Evolutionary conservation across 1,284 basidiomycete species (phyloP).

Genomic region (Malassezia restricta): DNA sequence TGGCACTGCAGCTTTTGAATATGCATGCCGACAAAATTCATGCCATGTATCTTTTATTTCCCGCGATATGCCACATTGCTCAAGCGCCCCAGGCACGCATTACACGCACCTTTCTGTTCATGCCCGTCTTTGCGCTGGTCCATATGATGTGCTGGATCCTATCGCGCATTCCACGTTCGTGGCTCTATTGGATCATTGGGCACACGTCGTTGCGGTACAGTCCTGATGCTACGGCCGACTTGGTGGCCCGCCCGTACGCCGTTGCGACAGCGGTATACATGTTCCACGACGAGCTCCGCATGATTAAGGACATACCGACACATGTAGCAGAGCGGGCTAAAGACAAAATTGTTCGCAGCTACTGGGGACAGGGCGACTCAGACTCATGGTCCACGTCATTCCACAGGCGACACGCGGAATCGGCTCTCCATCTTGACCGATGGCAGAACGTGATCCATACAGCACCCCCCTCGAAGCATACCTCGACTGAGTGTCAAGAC

Average conservation of each 20-base stretch:
- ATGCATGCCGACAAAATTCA: background rate
- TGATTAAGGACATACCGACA: slow-evolving; percentile 1
- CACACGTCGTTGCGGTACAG: background rate
- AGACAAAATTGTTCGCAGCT: slow-evolving; percentile 1
- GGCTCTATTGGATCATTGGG: background rate
- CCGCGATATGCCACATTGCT: slow-evolving; percentile 8
- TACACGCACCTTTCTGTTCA: background rate
- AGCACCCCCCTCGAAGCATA: background rate
- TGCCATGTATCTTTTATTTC: slow-evolving; percentile 10
- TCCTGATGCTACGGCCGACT: background rate
- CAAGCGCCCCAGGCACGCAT: slow-evolving; percentile 1
- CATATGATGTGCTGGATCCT: background rate
- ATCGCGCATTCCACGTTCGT: background rate
- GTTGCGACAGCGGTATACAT: slow-evolving; percentile 2
- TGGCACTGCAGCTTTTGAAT: slow-evolving; percentile 1
- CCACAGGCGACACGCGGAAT: slow-evolving; percentile 6
- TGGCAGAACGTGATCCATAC: background rate
- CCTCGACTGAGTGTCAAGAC: slow-evolving; percentile 5
- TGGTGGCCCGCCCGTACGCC: background rate
- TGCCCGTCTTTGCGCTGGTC: background rate
- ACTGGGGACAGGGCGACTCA: slow-evolving; percentile 9
- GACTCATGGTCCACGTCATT: slow-evolving; percentile 11
- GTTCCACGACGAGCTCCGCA: slow-evolving; percentile 4
- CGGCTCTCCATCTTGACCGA: background rate
- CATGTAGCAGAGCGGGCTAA: background rate